Conservation (phyloP, 2,329 filamentous ascomycete species). For the Amesomyces nigricolor region DNA sequence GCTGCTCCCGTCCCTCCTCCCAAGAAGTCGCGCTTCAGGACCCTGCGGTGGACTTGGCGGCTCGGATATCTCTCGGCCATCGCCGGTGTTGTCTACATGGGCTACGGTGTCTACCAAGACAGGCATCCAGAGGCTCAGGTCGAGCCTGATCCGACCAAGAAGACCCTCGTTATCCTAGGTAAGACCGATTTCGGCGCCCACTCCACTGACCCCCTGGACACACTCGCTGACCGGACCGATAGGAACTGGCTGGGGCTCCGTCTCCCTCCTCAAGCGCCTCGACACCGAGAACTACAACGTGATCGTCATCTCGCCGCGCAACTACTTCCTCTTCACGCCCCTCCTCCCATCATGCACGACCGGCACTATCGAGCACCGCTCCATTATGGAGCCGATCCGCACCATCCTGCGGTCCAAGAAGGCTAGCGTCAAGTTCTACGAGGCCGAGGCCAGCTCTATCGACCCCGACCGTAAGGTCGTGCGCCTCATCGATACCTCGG, state of each 20-base stretch:
- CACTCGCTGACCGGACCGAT: conserved; percentile 24
- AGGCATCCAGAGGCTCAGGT: conserved; percentile 76
- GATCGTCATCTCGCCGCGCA: conserved; percentile 92
- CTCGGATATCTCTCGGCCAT: conserved; percentile 70
- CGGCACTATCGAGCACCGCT: conserved; percentile 95
- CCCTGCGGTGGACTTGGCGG: conserved; percentile 78
- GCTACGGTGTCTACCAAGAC: conserved; percentile 76
- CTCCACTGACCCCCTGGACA: neutral
- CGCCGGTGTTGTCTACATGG: conserved; percentile 63
- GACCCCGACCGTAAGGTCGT: conserved; percentile 87
- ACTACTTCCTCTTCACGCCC: conserved; percentile 99
- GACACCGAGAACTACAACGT: conserved; percentile 99
- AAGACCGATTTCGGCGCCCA: conserved; percentile 27
- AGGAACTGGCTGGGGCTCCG: conserved; percentile 95
- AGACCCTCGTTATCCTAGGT: conserved; percentile 95
- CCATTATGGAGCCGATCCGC: conserved; percentile 98
- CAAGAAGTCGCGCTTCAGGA: conserved; percentile 57
- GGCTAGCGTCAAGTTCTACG: conserved; percentile 90
- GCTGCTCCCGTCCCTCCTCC: conserved; percentile 33
- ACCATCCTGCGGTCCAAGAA: conserved; percentile 95
- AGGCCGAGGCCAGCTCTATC: conserved; percentile 93
- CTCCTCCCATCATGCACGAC: conserved; percentile 96
- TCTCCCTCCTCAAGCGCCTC: conserved; percentile 96
- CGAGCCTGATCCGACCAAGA: conserved; percentile 79
- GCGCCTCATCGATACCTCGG: conserved; percentile 85